These are phyloP conservation scores for Ruellia speciosa DNA, from an alignment of 305 asterid species.

Conservation along the genomic window DNA sequence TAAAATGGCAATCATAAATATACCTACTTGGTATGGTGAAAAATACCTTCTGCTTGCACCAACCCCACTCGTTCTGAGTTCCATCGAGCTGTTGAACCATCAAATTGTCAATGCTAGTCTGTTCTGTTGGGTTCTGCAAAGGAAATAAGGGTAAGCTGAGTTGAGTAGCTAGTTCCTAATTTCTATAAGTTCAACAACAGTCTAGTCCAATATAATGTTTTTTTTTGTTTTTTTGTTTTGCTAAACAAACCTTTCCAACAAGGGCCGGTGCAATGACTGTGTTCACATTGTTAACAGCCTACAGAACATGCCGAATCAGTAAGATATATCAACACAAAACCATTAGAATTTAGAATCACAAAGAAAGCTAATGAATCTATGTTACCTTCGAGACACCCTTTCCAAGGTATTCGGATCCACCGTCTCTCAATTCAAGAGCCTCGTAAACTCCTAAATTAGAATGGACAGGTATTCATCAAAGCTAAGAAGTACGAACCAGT, in stretches of 20 bases:
- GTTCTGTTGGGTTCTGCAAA: constrained; percentile 79
- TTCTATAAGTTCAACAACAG: neutral
- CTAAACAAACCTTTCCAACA: constrained; percentile 60
- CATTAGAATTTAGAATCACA: neutral
- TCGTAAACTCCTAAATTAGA: constrained; percentile 52
- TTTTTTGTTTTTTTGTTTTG: neutral
- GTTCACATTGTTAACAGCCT: constrained; percentile 78
- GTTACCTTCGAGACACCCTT: constrained; percentile 80
- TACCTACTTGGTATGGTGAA: neutral
- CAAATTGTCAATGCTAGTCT: constrained; percentile 64
- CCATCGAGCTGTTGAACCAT: constrained; percentile 93
- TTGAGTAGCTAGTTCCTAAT: neutral
- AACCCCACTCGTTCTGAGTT: constrained; percentile 93
- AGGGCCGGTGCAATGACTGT: constrained; percentile 74
- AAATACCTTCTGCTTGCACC: constrained; percentile 93
- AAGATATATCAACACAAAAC: constrained; percentile 11
- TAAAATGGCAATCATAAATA: neutral
- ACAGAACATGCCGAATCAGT: constrained; percentile 2
- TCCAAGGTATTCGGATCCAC: constrained; percentile 84
- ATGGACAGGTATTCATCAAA: neutral
- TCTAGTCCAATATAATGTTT: neutral
- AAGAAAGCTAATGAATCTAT: neutral
- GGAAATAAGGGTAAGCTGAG: constrained; percentile 2
- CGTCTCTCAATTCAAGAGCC: constrained; percentile 83
- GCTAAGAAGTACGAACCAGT: too few species aligned